These are phyloP conservation scores for Piedraia hortae DNA, from an alignment of 2,329 filamentous ascomycete genomes.

Conservation along the genomic window DNA sequence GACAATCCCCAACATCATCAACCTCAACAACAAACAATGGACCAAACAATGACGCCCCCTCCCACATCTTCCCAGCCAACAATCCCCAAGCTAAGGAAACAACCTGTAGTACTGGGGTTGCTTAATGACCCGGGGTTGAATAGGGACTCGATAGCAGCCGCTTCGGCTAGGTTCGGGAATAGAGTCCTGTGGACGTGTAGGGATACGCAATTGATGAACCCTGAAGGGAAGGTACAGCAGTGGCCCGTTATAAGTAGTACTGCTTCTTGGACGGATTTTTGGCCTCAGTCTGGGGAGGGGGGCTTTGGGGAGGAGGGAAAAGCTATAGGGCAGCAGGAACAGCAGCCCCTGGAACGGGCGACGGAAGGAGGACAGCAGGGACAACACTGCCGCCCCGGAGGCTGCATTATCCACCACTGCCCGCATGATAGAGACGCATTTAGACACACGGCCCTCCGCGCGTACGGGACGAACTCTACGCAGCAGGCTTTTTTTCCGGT, in stretches of 20 bases:
- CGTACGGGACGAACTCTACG: slow-evolving; percentile 1
- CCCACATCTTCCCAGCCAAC: no score
- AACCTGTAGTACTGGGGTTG: slow-evolving; percentile 1
- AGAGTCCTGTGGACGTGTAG: slow-evolving; percentile 1
- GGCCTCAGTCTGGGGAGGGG: no score
- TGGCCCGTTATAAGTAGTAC: slow-evolving; percentile 1
- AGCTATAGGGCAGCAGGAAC: background rate
- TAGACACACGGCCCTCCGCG: background rate
- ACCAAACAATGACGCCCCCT: no score
- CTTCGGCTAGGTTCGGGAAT: slow-evolving; percentile 1
- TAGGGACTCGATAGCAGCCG: slow-evolving; percentile 1
- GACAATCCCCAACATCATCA: no score
- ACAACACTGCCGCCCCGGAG: background rate
- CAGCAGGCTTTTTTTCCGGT: slow-evolving; percentile 1
- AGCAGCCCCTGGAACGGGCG: background rate
- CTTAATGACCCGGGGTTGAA: slow-evolving; percentile 1
- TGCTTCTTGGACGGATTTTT: slow-evolving; percentile 1
- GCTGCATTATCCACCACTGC: background rate
- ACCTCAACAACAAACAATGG: no score
- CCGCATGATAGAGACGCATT: slow-evolving; percentile 1
- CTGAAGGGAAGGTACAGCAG: slow-evolving; percentile 1
- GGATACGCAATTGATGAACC: slow-evolving; percentile 1
- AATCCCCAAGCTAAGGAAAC: slow-evolving; percentile 1
- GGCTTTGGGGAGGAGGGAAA: no score
- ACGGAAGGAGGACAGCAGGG: no score